Conservation (phyloP, 345 rosid species). For the Linum lewisii region DNA sequence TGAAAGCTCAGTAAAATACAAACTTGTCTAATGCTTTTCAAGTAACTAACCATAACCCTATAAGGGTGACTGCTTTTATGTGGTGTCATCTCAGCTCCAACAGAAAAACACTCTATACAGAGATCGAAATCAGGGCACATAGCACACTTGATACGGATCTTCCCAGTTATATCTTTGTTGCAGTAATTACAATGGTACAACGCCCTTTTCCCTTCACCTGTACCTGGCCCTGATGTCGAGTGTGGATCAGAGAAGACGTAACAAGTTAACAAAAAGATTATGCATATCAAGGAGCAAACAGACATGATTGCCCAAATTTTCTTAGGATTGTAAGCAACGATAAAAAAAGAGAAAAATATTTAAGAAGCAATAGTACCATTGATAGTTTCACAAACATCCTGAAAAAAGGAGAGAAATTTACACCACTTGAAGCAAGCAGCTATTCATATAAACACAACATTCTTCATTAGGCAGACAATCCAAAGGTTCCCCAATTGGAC, state of each 20-base stretch:
- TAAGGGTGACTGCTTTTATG: constrained; percentile 81
- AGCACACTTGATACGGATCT: constrained; percentile 86
- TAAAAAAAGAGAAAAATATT: no score
- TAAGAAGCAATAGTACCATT: background rate
- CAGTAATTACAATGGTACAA: constrained; percentile 95
- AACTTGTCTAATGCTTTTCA: background rate
- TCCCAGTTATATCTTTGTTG: constrained; percentile 89
- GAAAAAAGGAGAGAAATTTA: background rate
- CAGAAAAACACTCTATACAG: constrained; percentile 90
- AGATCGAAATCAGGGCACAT: constrained; percentile 93
- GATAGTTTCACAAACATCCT: background rate
- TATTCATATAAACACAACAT: background rate
- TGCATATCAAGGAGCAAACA: constrained; percentile 1
- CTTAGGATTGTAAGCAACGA: no score
- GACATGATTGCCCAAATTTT: constrained; percentile 1
- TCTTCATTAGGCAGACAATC: background rate
- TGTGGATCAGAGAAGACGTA: background rate
- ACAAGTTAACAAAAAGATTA: background rate
- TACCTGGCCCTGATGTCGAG: constrained; percentile 55
- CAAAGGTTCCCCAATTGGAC: background rate
- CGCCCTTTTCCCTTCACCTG: constrained; percentile 70
- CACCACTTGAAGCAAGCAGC: background rate
- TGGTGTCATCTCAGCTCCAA: constrained; percentile 86
- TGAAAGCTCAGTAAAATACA: background rate
- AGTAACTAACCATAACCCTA: constrained; percentile 81